Percentiles rank a stretch among this genome's conserved stretches.
These are phyloP conservation scores for Sporormia fimetaria DNA, from an alignment of 495 filamentous ascomycete species.

Conservation along the genomic window DNA sequence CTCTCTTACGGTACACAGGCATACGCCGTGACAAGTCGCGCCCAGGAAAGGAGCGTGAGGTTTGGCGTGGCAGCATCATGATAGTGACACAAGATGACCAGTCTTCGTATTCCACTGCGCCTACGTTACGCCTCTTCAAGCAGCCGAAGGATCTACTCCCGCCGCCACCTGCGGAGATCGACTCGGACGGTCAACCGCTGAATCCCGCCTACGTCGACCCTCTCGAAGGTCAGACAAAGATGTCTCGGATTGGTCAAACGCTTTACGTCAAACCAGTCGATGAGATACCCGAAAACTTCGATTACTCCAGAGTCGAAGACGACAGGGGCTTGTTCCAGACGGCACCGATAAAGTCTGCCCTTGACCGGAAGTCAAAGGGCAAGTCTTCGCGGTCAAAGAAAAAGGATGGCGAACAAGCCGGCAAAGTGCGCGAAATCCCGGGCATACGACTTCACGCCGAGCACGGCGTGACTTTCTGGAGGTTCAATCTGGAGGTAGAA, in stretches of 20 bases:
- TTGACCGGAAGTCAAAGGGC: slow-evolving; percentile 28
- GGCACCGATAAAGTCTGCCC: slow-evolving; percentile 34
- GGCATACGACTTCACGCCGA: slow-evolving; percentile 78
- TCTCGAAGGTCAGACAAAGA: slow-evolving; percentile 72
- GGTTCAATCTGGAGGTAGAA: slow-evolving; percentile 89
- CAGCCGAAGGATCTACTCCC: slow-evolving; percentile 77
- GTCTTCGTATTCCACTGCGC: slow-evolving; percentile 68
- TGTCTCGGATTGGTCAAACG: slow-evolving; percentile 66
- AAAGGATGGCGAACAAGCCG: slow-evolving; percentile 59
- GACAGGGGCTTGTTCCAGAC: slow-evolving; percentile 70
- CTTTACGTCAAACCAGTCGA: slow-evolving; percentile 81
- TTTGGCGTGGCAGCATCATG: slow-evolving; percentile 89
- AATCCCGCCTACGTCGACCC: slow-evolving; percentile 79
- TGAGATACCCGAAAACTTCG: slow-evolving; percentile 57
- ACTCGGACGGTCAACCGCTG: slow-evolving; percentile 50
- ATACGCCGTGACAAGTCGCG: slow-evolving; percentile 44
- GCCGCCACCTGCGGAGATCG: slow-evolving; percentile 61
- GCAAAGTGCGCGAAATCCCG: slow-evolving; percentile 65
- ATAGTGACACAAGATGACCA: slow-evolving; percentile 77
- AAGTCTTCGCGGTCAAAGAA: slow-evolving; percentile 19
- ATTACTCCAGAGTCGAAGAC: slow-evolving; percentile 64
- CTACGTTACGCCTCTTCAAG: slow-evolving; percentile 68
- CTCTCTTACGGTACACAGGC: slow-evolving; percentile 81
- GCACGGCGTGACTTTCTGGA: slow-evolving; percentile 87
- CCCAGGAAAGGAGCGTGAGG: slow-evolving; percentile 46